phyloP scores from a whole-genome alignment of 495 filamentous ascomycete species.

The Tricharina praecox region DNA sequence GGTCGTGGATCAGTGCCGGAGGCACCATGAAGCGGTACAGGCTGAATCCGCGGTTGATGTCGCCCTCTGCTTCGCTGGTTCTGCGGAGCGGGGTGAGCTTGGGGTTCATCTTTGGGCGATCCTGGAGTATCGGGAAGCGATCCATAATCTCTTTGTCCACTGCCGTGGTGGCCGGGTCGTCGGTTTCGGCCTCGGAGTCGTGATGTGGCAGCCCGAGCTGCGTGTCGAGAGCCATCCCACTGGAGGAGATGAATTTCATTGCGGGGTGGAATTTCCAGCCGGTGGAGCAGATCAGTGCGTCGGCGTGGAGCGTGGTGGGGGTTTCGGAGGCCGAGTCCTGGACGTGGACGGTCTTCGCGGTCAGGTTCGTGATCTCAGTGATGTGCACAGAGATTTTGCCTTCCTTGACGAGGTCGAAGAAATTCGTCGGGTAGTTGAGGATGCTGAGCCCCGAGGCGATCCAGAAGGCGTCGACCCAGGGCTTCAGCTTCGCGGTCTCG shows the following conservation, averaged over 20 bases:
- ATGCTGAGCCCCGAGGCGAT: constrained; percentile 44
- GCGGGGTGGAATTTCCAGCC: constrained; percentile 40
- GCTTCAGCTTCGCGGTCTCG: constrained; percentile 46
- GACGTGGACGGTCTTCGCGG: constrained; percentile 32
- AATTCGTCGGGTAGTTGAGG: constrained; percentile 49
- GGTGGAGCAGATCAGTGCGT: constrained; percentile 50
- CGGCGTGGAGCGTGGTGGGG: constrained; percentile 38
- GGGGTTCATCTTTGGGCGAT: constrained; percentile 29
- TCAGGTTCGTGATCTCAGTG: constrained; percentile 41
- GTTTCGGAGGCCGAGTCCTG: constrained; percentile 16
- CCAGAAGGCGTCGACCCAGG: constrained; percentile 49
- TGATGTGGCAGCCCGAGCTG: constrained; percentile 3
- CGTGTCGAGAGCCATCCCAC: background rate
- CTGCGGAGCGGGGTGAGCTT: constrained; percentile 26
- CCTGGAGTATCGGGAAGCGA: constrained; percentile 45
- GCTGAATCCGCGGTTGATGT: constrained; percentile 28
- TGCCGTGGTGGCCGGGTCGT: constrained; percentile 9
- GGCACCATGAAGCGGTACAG: constrained; percentile 59
- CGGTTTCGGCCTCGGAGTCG: constrained; percentile 6
- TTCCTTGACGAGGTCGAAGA: constrained; percentile 44
- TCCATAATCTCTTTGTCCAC: constrained; percentile 53
- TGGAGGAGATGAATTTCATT: constrained; percentile 14
- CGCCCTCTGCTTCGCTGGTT: constrained; percentile 6
- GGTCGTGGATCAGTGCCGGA: constrained; percentile 27
- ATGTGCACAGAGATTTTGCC: constrained; percentile 46